phyloP scores from a whole-genome alignment of 331 rosid species.

The Malus hybrid region DNA sequence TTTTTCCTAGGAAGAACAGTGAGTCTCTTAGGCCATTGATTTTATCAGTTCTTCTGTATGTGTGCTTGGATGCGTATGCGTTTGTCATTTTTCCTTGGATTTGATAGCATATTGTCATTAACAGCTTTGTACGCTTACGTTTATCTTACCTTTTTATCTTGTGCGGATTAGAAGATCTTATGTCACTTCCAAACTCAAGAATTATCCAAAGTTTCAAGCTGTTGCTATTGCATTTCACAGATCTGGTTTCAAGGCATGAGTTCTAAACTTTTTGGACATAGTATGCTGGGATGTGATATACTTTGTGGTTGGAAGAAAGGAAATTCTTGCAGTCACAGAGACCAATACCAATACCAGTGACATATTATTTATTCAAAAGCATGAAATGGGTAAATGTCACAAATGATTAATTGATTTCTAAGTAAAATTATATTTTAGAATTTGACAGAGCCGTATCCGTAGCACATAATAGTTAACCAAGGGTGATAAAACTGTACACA shows the following conservation, averaged over 20 bases:
- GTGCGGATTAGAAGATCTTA: slow-evolving; percentile 30
- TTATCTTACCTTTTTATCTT: background rate
- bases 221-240: slow-evolving; percentile 28
- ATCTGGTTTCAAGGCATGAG: slow-evolving; percentile 38
- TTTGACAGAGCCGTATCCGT: too few species aligned
- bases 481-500: too few species aligned
- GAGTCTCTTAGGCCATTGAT: slow-evolving; percentile 3
- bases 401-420: too few species aligned
- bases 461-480: too few species aligned
- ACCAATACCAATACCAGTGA: background rate
- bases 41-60: background rate
- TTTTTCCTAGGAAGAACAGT: slow-evolving; percentile 51
- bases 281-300: too few species aligned
- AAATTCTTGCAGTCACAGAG: background rate
- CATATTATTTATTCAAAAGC: too few species aligned
- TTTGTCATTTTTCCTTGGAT: background rate
- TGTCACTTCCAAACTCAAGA: slow-evolving; percentile 29
- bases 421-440: too few species aligned
- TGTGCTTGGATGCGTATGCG: background rate
- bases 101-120: background rate
- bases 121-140: background rate
- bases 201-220: slow-evolving; percentile 34
- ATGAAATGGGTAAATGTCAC: too few species aligned
- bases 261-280: background rate
- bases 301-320: too few species aligned